Evolutionary conservation across 1,284 basidiomycete genomes (phyloP).

Genomic region (Puccinia triticina): DNA sequence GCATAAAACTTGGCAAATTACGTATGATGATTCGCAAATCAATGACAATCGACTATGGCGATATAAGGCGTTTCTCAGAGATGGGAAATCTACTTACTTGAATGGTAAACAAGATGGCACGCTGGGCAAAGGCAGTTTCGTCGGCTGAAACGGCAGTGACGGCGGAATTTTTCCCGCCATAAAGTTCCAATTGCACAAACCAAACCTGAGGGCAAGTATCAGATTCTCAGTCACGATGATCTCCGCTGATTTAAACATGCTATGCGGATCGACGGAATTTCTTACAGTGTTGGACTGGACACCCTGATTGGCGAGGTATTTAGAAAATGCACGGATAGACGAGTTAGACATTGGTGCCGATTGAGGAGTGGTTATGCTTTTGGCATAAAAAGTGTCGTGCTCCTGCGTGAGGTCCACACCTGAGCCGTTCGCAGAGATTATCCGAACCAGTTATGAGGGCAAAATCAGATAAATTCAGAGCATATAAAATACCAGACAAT

Average conservation of each 20-base stretch:
- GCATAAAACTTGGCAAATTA: slow-evolving; percentile 8
- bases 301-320: slow-evolving; percentile 54
- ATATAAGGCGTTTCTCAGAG: not conserved
- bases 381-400: slow-evolving; percentile 55
- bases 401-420: slow-evolving; percentile 28
- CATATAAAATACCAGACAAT: too few species aligned
- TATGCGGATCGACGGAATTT: too few species aligned
- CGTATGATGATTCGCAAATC: not conserved
- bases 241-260: not conserved
- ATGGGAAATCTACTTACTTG: not conserved
- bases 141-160: slow-evolving; percentile 20
- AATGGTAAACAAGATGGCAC: slow-evolving; percentile 18
- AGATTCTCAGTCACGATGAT: not conserved
- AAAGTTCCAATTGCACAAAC: slow-evolving; percentile 44
- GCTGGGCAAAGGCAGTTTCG: slow-evolving; percentile 40
- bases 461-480: not conserved
- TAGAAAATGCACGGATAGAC: slow-evolving; percentile 53
- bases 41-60: not conserved
- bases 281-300: slow-evolving; percentile 47
- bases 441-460: not conserved
- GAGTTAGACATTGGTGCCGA: slow-evolving; percentile 52
- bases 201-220: not conserved
- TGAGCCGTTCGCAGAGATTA: not conserved
- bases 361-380: slow-evolving; percentile 55
- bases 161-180: slow-evolving; percentile 35